Evolutionary conservation across 2,329 filamentous ascomycete species (phyloP).

Genomic region (Stromatinia cepivora): DNA sequence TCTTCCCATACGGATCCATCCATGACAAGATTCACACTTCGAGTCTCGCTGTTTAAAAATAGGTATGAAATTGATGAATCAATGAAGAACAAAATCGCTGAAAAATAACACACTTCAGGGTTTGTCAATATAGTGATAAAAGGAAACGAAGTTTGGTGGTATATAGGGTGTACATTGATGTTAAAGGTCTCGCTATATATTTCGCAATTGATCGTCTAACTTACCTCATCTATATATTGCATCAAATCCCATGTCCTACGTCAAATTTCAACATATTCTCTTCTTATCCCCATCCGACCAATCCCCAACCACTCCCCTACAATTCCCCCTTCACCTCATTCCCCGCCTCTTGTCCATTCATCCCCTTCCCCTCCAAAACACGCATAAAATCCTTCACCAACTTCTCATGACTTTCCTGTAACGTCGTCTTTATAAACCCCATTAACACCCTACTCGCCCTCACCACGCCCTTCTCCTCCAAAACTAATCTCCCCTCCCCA

Average conservation of each 20-base stretch:
- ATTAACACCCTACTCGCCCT: constrained; percentile 74
- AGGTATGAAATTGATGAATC: too few relatives aligned
- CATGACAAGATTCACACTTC: too few relatives aligned
- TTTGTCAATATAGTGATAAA: background rate
- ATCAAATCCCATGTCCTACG: background rate
- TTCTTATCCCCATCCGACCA: background rate
- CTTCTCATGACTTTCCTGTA: constrained; percentile 70
- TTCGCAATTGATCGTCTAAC: background rate
- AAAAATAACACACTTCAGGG: too few relatives aligned
- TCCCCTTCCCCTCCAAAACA: constrained; percentile 45
- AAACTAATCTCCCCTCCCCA: constrained; percentile 71
- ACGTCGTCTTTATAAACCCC: constrained; percentile 75
- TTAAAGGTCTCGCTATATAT: background rate
- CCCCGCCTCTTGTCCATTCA: background rate
- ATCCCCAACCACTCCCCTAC: background rate
- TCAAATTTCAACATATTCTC: background rate
- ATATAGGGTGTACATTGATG: background rate
- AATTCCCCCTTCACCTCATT: background rate
- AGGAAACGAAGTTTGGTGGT: background rate
- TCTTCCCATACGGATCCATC: too few relatives aligned
- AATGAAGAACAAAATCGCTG: too few relatives aligned
- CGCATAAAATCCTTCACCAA: constrained; percentile 63
- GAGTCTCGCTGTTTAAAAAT: too few relatives aligned
- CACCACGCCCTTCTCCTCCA: constrained; percentile 79
- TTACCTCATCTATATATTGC: background rate